A percentile compares a stretch with the other conserved stretches of the same genome.
These are phyloP conservation scores for Globisporangium middletonii DNA, from an alignment of 352 stramenopile species.

Conservation along the genomic window DNA sequence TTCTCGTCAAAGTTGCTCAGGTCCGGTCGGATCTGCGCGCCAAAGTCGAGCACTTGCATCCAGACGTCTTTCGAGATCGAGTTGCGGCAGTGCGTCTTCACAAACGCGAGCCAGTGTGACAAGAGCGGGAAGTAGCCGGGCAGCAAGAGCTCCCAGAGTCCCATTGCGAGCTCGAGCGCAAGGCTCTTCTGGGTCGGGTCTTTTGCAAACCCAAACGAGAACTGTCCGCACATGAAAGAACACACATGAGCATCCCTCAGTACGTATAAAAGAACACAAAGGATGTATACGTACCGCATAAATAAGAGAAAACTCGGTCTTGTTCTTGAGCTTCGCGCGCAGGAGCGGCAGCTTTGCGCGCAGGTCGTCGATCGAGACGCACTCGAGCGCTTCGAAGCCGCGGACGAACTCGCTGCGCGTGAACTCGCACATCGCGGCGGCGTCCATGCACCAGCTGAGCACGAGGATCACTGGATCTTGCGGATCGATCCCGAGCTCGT, in stretches of 20 bases:
- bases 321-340: conserved; percentile 38
- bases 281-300: conserved; percentile 52
- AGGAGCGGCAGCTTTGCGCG: conserved; percentile 42
- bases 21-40: conserved; percentile 54
- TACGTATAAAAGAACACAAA: background rate
- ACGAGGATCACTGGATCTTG: conserved; percentile 80
- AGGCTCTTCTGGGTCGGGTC: conserved; percentile 81
- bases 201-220: conserved; percentile 80
- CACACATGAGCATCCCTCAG: background rate
- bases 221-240: conserved; percentile 28
- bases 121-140: conserved; percentile 56
- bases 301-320: conserved; percentile 60
- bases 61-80: conserved; percentile 83
- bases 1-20: conserved; percentile 87
- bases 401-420: conserved; percentile 64
- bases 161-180: conserved; percentile 58
- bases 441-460: conserved; percentile 76
- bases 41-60: conserved; percentile 84
- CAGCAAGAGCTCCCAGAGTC: conserved; percentile 70
- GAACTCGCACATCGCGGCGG: conserved; percentile 72
- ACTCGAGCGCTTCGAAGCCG: conserved; percentile 68
- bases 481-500: conserved; percentile 59
- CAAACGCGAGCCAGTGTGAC: conserved; percentile 64
- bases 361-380: conserved; percentile 48
- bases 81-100: conserved; percentile 58